Evolutionary conservation across 352 stramenopile species (phyloP).

Genomic region (Globisporangium alternatum): DNA sequence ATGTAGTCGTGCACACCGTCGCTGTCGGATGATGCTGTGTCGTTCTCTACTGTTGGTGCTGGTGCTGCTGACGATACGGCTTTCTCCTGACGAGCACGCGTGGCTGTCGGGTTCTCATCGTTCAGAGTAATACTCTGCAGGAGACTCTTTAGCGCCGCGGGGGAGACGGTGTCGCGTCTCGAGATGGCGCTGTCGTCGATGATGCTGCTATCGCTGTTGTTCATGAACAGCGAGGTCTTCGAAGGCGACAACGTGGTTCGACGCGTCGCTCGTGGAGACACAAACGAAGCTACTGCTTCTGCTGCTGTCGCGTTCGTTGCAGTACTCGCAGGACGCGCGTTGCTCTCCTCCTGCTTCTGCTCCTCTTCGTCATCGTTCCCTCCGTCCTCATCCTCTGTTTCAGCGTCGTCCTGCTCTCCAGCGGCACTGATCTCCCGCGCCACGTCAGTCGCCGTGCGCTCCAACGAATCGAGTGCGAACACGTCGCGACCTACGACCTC

Average conservation of each 20-base stretch:
- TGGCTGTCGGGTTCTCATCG: slow-evolving; percentile 5
- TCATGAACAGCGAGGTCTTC: slow-evolving; percentile 32
- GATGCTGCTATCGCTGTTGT: slow-evolving; percentile 19
- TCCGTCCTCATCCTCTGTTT: slow-evolving; percentile 7
- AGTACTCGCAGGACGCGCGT: neutral
- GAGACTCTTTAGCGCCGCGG: slow-evolving; percentile 29
- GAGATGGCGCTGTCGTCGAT: slow-evolving; percentile 22
- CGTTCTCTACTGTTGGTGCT: slow-evolving; percentile 2
- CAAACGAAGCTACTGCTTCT: neutral
- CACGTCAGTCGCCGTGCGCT: slow-evolving; percentile 1
- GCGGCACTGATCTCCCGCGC: neutral
- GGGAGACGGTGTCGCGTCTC: slow-evolving; percentile 33
- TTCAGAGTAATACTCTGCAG: slow-evolving; percentile 24
- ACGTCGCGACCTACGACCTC: neutral
- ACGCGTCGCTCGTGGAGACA: slow-evolving; percentile 6
- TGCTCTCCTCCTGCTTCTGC: neutral
- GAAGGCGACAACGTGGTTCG: slow-evolving; percentile 46
- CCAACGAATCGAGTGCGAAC: neutral
- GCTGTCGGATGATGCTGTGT: slow-evolving; percentile 4
- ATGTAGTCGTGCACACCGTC: slow-evolving; percentile 9
- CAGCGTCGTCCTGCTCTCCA: neutral
- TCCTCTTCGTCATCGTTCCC: slow-evolving; percentile 6
- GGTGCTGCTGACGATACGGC: neutral
- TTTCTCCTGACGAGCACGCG: neutral
- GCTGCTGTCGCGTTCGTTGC: neutral